phyloP scores from a whole-genome alignment of 2,329 filamentous ascomycete species.

The Xylaria sp. region DNA sequence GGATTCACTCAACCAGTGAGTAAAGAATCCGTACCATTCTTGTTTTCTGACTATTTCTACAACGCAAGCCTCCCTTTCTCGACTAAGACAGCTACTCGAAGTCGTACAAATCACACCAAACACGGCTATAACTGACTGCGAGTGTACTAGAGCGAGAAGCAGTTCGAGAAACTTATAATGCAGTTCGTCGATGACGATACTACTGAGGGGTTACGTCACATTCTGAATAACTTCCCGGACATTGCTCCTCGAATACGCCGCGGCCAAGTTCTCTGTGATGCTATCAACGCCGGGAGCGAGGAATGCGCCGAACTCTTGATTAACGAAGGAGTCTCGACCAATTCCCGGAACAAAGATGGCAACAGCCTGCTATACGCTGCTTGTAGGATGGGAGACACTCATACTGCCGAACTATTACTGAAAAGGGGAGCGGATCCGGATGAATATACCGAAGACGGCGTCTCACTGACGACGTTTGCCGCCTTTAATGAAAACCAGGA shows the following conservation, averaged over 20 bases:
- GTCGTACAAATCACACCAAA: no score
- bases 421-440: constrained; percentile 39
- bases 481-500: not conserved
- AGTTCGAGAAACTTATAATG: not conserved
- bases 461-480: constrained; percentile 13
- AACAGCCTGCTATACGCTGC: constrained; percentile 30
- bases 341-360: constrained; percentile 11
- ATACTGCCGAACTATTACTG: constrained; percentile 31
- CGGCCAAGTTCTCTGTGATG: constrained; percentile 1
- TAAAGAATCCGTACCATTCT: not conserved
- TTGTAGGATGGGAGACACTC: constrained; percentile 6
- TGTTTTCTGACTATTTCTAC: not conserved
- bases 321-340: constrained; percentile 21
- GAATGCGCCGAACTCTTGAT: constrained; percentile 33
- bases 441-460: constrained; percentile 2
- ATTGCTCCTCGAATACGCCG: not conserved
- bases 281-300: not conserved
- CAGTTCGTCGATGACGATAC: not conserved
- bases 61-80: not conserved
- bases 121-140: not conserved
- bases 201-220: constrained; percentile 10
- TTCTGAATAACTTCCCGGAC: constrained; percentile 16
- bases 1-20: constrained; percentile 20
- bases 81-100: not conserved
- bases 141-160: not conserved